Base-by-base conservation (phyloP, 2,329 filamentous ascomycete genomes). In the Parastagonospora nodorum region DNA sequence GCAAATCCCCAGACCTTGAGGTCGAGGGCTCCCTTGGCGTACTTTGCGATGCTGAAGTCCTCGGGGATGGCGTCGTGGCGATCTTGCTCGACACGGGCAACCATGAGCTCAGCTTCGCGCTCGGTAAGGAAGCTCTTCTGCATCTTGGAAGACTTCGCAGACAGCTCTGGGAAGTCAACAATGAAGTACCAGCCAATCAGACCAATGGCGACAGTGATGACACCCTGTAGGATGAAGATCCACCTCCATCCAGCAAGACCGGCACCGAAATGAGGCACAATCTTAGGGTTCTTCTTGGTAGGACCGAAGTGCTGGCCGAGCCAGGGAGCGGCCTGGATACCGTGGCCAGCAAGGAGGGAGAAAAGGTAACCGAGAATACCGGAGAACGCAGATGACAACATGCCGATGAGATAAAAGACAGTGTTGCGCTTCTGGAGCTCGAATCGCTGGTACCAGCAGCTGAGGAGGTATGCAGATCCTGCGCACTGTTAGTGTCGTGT, bases 371-470 rank as follows among this genome's bases (percentile, higher is more conserved):
- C 62, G 12, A 65, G 58, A 28, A 65, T 63, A n/a, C 62, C 62
- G 2, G 58, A 63, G 46, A 65, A 64, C 16, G 58, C 62, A 15
- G 62, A 63, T 1, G 60, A 60, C 31, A 65, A 39, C 60, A 62
- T 63, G 31, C 60, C 62, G 7, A 62, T 62, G 47, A 62, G 55
- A 62, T 79, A 84, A 63, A 85, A 86, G n/a, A 85, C 69, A 2
- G 81, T 79, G 45, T 84, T 78, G 5, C 82, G 74, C 46, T 78
- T 82, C 43, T 82, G 80, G 49, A 79, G 71, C 60, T 85, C 82
- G 40, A 80, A 78, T 15, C 79, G 75, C 42, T 79, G 79, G 57
- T 86, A 86, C 81, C 83, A 86, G 69, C 81, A 82, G 1, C 81
- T 82, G 7, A 85, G 74, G 43, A 84, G 78, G 61, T 82, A 84